These are phyloP conservation scores for Calamus simplicifolius DNA, from an alignment of 176 grass and related monocot genomes.

Conservation along the genomic window DNA sequence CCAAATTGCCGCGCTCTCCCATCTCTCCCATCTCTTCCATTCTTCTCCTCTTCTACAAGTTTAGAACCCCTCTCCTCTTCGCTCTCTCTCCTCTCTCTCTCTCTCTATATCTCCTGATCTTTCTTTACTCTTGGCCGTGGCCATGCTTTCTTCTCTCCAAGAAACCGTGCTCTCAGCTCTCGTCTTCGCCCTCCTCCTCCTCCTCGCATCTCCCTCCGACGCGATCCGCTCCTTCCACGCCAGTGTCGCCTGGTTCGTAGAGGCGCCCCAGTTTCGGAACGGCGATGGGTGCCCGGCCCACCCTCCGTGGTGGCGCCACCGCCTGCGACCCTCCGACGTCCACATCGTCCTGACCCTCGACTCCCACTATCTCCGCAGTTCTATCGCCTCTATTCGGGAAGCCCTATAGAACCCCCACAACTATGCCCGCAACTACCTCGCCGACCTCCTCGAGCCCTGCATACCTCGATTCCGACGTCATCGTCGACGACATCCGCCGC, in stretches of 20 bases:
- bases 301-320: conserved; percentile 1
- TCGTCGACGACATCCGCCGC: conserved; percentile 47
- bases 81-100: not conserved
- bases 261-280: conserved; percentile 88
- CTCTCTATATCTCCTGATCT: too few relatives aligned
- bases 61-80: too few relatives aligned
- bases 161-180: not conserved
- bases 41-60: too few relatives aligned
- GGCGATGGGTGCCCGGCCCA: conserved; percentile 39
- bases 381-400: conserved; percentile 76
- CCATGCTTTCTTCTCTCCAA: conserved; percentile 22
- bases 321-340: conserved; percentile 56
- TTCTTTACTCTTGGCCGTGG: conserved; percentile 1
- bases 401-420: conserved; percentile 82
- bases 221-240: not conserved
- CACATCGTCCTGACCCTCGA: conserved; percentile 98
- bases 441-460: conserved; percentile 63
- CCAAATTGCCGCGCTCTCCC: too few relatives aligned
- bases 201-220: conserved; percentile 2
- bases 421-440: conserved; percentile 64
- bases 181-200: conserved; percentile 15
- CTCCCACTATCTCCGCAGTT: conserved; percentile 91
- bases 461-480: conserved; percentile 74
- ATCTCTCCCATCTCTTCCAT: too few relatives aligned
- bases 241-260: conserved; percentile 33